These are phyloP conservation scores for Dendryphion nanum DNA, from an alignment of 2,329 filamentous ascomycete species.

Conservation along the genomic window DNA sequence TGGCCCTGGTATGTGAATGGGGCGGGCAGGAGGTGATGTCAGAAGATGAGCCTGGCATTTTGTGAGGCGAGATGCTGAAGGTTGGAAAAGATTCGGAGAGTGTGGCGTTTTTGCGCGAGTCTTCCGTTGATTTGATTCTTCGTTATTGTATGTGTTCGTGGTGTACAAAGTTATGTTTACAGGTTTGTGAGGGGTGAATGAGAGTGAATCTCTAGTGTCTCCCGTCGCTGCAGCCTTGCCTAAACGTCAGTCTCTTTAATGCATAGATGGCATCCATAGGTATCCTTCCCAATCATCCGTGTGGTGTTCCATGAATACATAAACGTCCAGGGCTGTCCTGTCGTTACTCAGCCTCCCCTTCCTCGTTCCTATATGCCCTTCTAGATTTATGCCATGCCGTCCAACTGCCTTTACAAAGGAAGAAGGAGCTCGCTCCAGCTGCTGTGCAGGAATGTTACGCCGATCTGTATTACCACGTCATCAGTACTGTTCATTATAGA, in stretches of 20 bases:
- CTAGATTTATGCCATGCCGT: too few species aligned
- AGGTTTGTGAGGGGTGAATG: too few species aligned
- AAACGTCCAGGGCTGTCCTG: too few species aligned
- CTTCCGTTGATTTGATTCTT: too few species aligned
- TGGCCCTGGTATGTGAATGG: neutral
- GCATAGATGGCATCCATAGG: too few species aligned
- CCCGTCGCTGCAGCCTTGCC: neutral
- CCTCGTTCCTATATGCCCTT: neutral
- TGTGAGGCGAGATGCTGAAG: neutral
- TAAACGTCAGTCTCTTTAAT: neutral
- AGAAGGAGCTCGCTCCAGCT: constrained; percentile 53
- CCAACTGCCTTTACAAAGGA: constrained; percentile 41
- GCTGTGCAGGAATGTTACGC: constrained; percentile 53
- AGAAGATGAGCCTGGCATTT: neutral
- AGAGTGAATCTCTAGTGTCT: too few species aligned
- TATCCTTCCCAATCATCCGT: too few species aligned
- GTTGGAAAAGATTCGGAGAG: neutral
- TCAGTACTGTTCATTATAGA: neutral
- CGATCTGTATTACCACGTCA: constrained; percentile 37
- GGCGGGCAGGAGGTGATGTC: neutral
- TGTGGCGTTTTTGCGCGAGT: neutral
- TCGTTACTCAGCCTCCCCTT: too few species aligned
- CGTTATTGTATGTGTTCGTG: neutral
- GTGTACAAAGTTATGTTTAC: neutral
- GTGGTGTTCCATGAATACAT: too few species aligned